These are phyloP conservation scores for Tillandsia leiboldiana DNA, from an alignment of 176 grass and related monocot species.

Conservation along the genomic window DNA sequence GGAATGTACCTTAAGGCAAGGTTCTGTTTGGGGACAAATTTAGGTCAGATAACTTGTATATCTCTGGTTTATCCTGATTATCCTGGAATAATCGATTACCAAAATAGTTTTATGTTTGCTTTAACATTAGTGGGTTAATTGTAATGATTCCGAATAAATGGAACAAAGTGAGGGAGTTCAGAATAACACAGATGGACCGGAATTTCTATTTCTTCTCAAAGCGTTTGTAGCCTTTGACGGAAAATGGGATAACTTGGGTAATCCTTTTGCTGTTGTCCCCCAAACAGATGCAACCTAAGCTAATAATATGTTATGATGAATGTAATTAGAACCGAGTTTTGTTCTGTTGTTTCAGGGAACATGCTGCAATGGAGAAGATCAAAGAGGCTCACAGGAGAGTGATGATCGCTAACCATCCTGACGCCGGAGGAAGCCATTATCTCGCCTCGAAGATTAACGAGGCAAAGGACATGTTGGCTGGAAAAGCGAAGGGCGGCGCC, in stretches of 20 bases:
- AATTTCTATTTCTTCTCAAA: too few species aligned
- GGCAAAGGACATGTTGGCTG: slow-evolving; percentile 73
- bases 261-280: too few species aligned
- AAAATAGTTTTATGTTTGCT: neutral
- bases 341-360: slow-evolving; percentile 41
- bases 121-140: neutral
- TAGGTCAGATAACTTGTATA: too few species aligned
- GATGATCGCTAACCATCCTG: slow-evolving; percentile 87
- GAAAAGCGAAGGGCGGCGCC: slow-evolving; percentile 40
- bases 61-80: neutral
- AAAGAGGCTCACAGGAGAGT: slow-evolving; percentile 87
- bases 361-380: slow-evolving; percentile 57
- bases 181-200: too few species aligned
- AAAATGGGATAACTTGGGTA: too few species aligned
- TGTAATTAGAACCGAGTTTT: neutral
- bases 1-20: too few species aligned
- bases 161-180: too few species aligned
- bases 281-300: too few species aligned
- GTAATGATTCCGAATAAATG: too few species aligned
- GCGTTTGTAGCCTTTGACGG: too few species aligned
- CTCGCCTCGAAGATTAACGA: slow-evolving; percentile 75
- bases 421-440: slow-evolving; percentile 88
- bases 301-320: neutral
- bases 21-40: too few species aligned
- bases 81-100: neutral